Evolutionary conservation across 495 filamentous ascomycete species (phyloP).

Genomic region (Bacidia rubella): DNA sequence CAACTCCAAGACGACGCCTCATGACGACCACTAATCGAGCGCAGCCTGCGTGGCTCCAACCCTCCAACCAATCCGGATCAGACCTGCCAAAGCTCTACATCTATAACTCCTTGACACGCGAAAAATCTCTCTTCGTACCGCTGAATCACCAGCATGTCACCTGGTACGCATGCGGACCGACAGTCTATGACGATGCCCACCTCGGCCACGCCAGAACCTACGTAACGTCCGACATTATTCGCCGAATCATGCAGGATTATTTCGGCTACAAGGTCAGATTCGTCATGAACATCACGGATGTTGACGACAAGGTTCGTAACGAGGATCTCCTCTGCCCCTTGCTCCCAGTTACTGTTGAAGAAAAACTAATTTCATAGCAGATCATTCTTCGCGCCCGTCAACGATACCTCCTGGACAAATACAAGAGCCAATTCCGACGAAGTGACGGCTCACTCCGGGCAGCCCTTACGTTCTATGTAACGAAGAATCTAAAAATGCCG

Average conservation of each 20-base stretch:
- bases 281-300: conserved; percentile 93
- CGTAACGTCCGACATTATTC: conserved; percentile 85
- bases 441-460: conserved; percentile 22
- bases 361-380: conserved; percentile 21
- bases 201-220: conserved; percentile 89
- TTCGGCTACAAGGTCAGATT: conserved; percentile 78
- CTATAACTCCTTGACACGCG: conserved; percentile 65
- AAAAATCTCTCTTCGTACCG: conserved; percentile 64
- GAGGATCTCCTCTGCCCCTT: neutral
- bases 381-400: conserved; percentile 77
- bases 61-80: no score
- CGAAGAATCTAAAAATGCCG: conserved; percentile 52
- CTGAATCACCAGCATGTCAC: conserved; percentile 54
- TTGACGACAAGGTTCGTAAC: conserved; percentile 71
- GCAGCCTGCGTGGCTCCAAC: no score
- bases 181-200: conserved; percentile 85
- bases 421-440: conserved; percentile 27
- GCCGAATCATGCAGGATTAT: conserved; percentile 73
- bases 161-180: conserved; percentile 89
- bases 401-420: conserved; percentile 53
- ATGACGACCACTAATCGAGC: no score
- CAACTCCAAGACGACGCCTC: no score
- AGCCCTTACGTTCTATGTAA: conserved; percentile 60
- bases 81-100: no score
- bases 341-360: neutral